Evolutionary conservation across 2,329 filamentous ascomycete genomes (phyloP).

Genomic region (Penicillium sp.): DNA sequence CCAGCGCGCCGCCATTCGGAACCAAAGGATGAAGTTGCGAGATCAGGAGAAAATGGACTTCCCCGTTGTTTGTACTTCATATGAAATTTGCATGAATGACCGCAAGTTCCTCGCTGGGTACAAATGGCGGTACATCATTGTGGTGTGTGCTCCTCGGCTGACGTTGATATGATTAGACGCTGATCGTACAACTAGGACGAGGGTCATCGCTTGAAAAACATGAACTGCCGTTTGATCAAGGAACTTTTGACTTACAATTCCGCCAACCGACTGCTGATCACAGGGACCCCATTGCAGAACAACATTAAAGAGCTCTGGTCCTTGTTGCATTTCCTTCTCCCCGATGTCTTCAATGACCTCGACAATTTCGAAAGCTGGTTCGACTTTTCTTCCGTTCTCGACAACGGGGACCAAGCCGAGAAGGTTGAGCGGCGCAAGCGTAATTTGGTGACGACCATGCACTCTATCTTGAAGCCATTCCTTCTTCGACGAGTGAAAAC

Average conservation of each 20-base stretch:
- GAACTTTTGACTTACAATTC: conserved; percentile 86
- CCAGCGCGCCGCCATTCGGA: conserved; percentile 73
- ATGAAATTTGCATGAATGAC: conserved; percentile 94
- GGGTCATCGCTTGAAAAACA: conserved; percentile 95
- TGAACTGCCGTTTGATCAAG: conserved; percentile 86
- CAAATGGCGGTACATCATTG: conserved; percentile 96
- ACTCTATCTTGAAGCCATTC: conserved; percentile 88
- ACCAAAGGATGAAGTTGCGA: conserved; percentile 63
- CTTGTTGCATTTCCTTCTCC: conserved; percentile 85
- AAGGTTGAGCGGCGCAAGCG: conserved; percentile 76
- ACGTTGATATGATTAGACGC: neutral
- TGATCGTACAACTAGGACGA: conserved; percentile 64
- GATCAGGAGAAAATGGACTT: conserved; percentile 70
- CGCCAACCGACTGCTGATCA: conserved; percentile 86
- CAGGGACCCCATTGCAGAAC: conserved; percentile 91
- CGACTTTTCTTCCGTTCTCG: conserved; percentile 87
- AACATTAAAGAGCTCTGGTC: conserved; percentile 96
- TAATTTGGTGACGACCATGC: conserved; percentile 79
- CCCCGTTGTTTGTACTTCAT: conserved; percentile 89
- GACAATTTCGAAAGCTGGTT: conserved; percentile 96
- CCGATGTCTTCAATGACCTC: conserved; percentile 87
- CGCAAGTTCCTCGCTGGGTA: conserved; percentile 76
- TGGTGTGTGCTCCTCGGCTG: conserved; percentile 50
- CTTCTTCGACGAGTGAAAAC: conserved; percentile 84
- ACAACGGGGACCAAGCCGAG: conserved; percentile 73